Base-by-base conservation (phyloP, 495 filamentous ascomycete genomes). In the Platismatia glauca region DNA sequence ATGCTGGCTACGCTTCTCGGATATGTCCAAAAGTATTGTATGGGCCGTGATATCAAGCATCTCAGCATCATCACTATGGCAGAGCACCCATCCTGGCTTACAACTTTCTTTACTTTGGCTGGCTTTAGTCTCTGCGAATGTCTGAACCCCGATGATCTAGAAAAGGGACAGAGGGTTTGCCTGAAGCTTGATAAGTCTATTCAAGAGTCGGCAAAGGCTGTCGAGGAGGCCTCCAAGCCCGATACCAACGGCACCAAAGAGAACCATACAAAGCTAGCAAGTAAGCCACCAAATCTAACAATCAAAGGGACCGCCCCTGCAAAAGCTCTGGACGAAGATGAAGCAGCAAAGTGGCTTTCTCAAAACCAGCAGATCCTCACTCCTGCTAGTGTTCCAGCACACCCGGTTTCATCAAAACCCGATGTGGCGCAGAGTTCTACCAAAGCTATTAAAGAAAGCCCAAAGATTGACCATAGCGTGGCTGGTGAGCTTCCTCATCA, bases 321-420 rank as follows among this genome's bases (percentile, higher is more conserved):
- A 11, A 58, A 39, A 12, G 27, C 34, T 27, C n/a, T 39, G 55
- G 38, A 37, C 24, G 38, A 39, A 58, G 55, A 58, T 58, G 35
- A 58, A 39, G 55, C 55, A 7, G 35, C 38, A 16, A 41, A 58
- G 29, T 58, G 55, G 55, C 55, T 58, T 1, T 58, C 55, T 24
- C 55, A 58, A 24, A 58, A 58, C 16, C 34, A 58, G 24, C 35
- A 58, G 31, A 58, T 58, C 55, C 6, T 58, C 15, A 58, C 34
- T 58, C 55, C 55, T 41, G 6, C 34, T 24, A 58, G 35, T 39
- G 38, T n/a, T 24, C 24, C 13, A 18, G 35, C 34, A 6, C 34
- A 37, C 20, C 34, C 55, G n/a, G 38, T 12, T 37, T 34, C 15
- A 16, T 20, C 55, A 37, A 58, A 58, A 41, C 34, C 55, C 11